These are phyloP conservation scores for Trichophaea hybrida DNA, from an alignment of 2,329 filamentous ascomycete species.

Conservation along the genomic window DNA sequence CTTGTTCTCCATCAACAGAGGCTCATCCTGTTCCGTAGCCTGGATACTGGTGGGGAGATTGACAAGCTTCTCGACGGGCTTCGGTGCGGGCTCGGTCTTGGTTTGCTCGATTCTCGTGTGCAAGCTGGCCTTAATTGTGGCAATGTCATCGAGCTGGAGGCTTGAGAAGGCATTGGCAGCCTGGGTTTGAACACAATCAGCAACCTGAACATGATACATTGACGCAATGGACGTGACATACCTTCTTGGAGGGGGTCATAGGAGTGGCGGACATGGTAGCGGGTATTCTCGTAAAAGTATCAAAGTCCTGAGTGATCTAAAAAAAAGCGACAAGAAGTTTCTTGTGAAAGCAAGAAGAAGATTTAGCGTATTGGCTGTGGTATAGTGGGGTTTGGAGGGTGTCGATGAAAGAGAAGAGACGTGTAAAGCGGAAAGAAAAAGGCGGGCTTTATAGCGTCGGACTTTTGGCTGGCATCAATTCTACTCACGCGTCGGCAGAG, in stretches of 20 bases:
- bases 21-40: slow-evolving; percentile 65
- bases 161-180: slow-evolving; percentile 39
- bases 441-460: neutral
- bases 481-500: neutral
- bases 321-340: neutral
- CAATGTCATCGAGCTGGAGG: slow-evolving; percentile 36
- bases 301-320: neutral
- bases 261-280: slow-evolving; percentile 54
- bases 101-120: slow-evolving; percentile 10
- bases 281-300: no score
- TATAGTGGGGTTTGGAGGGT: neutral
- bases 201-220: slow-evolving; percentile 30
- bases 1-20: slow-evolving; percentile 86
- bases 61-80: slow-evolving; percentile 10
- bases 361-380: neutral
- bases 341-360: neutral
- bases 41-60: slow-evolving; percentile 28
- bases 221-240: slow-evolving; percentile 34
- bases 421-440: neutral
- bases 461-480: slow-evolving; percentile 1
- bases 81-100: slow-evolving; percentile 8
- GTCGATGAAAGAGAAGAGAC: neutral
- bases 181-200: slow-evolving; percentile 29
- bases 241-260: slow-evolving; percentile 60
- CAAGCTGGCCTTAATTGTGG: slow-evolving; percentile 13